These are phyloP conservation scores for Russula sp. DNA, from an alignment of 768 basidiomycete genomes.

Conservation along the genomic window DNA sequence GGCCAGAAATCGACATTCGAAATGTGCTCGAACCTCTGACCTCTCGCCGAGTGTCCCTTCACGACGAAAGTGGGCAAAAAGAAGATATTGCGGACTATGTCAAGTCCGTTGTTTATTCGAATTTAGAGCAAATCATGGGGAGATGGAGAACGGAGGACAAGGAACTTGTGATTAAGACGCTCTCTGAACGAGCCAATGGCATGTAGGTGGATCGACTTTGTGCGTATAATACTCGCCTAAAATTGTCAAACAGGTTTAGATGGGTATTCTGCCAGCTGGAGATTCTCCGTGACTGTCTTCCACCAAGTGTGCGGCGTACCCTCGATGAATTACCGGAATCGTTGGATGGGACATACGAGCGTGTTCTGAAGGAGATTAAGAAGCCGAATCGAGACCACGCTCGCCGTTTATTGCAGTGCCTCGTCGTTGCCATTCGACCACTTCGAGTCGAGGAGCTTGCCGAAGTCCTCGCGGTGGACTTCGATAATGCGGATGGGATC, in stretches of 20 bases:
- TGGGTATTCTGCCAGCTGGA: neutral
- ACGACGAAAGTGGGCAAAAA: neutral
- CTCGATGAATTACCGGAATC: conserved; percentile 1
- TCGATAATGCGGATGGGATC: neutral
- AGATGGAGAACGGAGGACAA: conserved; percentile 1
- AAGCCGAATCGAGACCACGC: neutral
- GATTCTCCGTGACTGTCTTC: neutral
- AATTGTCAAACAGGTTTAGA: neutral
- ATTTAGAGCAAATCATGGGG: neutral
- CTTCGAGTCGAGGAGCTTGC: neutral
- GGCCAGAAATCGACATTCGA: neutral
- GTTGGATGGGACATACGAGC: neutral
- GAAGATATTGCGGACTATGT: neutral
- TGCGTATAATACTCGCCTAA: neutral
- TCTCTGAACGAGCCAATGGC: neutral
- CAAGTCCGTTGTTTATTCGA: neutral
- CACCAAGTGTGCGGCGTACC: neutral
- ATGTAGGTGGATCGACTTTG: neutral
- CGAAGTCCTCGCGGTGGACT: neutral
- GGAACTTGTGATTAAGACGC: neutral
- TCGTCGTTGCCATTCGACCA: neutral
- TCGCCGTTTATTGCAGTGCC: neutral
- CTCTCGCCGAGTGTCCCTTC: neutral
- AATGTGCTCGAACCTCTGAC: neutral
- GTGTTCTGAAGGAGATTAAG: neutral